Conservation (phyloP, 2,329 filamentous ascomycete genomes). For the Beauveria varroae region DNA sequence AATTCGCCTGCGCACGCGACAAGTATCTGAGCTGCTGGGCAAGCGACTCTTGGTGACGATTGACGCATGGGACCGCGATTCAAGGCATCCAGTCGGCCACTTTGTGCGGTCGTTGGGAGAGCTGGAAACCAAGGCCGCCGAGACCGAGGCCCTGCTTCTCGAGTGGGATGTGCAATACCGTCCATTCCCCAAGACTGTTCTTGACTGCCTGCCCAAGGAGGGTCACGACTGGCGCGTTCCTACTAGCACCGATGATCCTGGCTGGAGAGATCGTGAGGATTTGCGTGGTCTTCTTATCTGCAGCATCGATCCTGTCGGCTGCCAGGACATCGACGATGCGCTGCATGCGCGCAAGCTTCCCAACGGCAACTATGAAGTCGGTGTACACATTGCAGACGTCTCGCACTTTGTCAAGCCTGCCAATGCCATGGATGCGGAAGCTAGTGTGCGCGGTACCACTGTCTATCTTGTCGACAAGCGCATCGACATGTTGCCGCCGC, state of each 20-base stretch:
- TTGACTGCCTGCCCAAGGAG: conserved; percentile 86
- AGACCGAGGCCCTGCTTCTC: conserved; percentile 87
- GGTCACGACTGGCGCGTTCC: conserved; percentile 94
- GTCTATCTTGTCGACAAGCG: conserved; percentile 98
- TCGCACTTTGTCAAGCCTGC: conserved; percentile 97
- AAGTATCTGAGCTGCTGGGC: conserved; percentile 80
- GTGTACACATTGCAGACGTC: conserved; percentile 98
- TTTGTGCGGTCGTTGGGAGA: conserved; percentile 90
- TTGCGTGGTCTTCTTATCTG: conserved; percentile 82
- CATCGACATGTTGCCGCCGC: conserved; percentile 97
- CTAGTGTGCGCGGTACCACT: conserved; percentile 87
- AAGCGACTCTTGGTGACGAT: conserved; percentile 91
- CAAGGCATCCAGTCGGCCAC: conserved; percentile 85
- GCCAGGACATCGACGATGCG: conserved; percentile 97
- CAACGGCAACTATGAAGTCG: conserved; percentile 92
- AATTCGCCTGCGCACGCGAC: conserved; percentile 84
- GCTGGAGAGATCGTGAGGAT: conserved; percentile 81
- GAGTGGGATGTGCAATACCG: conserved; percentile 98
- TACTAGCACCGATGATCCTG: conserved; percentile 66
- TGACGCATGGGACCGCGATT: conserved; percentile 91
- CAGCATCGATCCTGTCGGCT: conserved; percentile 93
- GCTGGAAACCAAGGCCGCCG: conserved; percentile 92
- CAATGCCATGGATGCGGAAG: conserved; percentile 95
- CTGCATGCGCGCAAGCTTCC: conserved; percentile 77
- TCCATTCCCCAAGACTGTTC: conserved; percentile 89